Evolutionary conservation across 2,329 filamentous ascomycete genomes (phyloP).

Genomic region (Xylaria sp.): DNA sequence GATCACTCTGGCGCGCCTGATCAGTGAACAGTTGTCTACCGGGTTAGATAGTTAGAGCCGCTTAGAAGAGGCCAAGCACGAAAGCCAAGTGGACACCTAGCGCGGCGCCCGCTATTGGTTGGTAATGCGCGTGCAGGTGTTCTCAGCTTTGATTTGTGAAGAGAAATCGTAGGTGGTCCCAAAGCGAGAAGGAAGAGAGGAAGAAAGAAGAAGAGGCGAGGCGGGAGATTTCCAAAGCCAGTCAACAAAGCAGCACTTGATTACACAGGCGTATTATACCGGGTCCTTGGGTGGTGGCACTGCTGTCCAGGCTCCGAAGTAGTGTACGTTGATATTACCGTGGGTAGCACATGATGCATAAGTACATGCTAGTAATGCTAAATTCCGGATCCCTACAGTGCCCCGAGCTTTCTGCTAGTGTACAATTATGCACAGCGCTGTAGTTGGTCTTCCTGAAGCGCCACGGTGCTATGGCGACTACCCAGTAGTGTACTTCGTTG

Average conservation of each 20-base stretch:
- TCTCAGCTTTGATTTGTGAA: slow-evolving; percentile 18
- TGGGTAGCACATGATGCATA: slow-evolving; percentile 10
- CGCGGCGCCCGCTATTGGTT: neutral
- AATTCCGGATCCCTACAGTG: slow-evolving; percentile 12
- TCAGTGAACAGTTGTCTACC: slow-evolving; percentile 20
- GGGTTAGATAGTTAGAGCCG: no score
- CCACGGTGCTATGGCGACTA: neutral
- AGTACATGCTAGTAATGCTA: slow-evolving; percentile 1
- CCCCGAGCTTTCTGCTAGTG: slow-evolving; percentile 7
- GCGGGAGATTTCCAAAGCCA: no score
- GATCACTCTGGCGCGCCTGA: neutral
- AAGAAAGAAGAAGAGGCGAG: neutral
- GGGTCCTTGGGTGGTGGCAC: neutral
- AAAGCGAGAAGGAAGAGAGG: neutral
- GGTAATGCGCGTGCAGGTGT: slow-evolving; percentile 18
- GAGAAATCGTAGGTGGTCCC: neutral
- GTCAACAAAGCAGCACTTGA: no score
- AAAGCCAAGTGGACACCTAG: slow-evolving; percentile 13
- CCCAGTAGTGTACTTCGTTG: neutral
- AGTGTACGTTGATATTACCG: neutral
- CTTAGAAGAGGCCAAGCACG: slow-evolving; percentile 15
- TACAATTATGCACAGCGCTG: slow-evolving; percentile 8
- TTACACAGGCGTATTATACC: neutral
- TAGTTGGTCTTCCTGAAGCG: neutral
- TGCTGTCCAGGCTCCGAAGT: neutral